Base-by-base conservation (phyloP, 345 rosid species). In the Citrus inodora region DNA sequence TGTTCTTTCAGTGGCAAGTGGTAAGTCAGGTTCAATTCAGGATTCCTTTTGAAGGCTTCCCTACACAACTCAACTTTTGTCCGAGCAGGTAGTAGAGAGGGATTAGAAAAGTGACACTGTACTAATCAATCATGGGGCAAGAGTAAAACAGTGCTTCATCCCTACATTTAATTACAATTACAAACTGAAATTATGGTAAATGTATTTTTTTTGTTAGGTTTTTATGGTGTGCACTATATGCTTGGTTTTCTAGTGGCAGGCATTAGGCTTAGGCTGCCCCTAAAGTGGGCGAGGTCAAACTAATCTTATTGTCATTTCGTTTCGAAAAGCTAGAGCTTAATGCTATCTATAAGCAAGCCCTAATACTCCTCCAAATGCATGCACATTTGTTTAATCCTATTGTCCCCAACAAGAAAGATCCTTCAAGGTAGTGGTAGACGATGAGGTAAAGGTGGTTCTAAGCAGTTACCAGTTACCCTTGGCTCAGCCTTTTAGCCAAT, bases 401-500 rank as follows among this genome's bases (percentile, higher is more conserved):
- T 67, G 72, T 76, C 53, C 30, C 4, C 51, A 33, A 13, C 71
- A 75, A 62, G 28, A 61, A 46, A 21, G 17, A 28, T 51, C 60
- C 38, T 40, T 65, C 9, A 24, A 66, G 5, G 14, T 46, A 46
- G 17, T 46, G 51, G 17, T 32, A 60, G 5, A 37, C 19, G 11
- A n/a, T 58, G 6, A n/a, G 74, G 72, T 65, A 61, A 70, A 48
- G 62, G 67, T 78, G 79, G 81, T 51, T 73, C 79, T 21, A 22
- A 17, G 35, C 25, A 30, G 66, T 68, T 71, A 24, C 5, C 51
- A 10, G 14, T 9, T 53, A 46, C 30, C 21, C 68, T 14, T 66
- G 80, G 81, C 58, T 17, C 58, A 17, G 51, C 51, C 51, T 46
- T 76, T 80, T 67, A 62, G 75, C 75, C 79, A 76, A 46, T 73